These are phyloP conservation scores for Epithemia pelagica DNA, from an alignment of 108 stramenopile species.

Conservation along the genomic window DNA sequence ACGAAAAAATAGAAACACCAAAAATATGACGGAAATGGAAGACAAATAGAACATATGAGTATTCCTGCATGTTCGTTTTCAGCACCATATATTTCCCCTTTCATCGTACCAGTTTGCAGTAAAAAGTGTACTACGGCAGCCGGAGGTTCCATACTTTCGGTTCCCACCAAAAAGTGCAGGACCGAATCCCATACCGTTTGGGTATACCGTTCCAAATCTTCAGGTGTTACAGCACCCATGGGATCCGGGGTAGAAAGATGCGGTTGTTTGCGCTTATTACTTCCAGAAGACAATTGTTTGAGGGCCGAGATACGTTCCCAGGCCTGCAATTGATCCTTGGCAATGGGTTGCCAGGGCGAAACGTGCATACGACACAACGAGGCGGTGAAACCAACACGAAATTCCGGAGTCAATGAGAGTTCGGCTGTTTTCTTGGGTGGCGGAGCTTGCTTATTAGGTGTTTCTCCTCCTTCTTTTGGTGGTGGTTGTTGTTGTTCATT, in stretches of 20 bases:
- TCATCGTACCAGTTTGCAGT: constrained; percentile 64
- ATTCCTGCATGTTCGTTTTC: too few species aligned
- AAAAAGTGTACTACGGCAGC: constrained; percentile 62
- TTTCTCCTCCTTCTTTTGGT: not conserved
- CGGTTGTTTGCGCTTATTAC: constrained; percentile 20
- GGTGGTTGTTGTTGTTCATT: not conserved
- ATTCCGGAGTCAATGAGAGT: constrained; percentile 30
- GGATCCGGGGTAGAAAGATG: constrained; percentile 11
- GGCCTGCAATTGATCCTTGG: constrained; percentile 17
- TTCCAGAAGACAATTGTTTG: not conserved
- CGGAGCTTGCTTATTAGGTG: not conserved
- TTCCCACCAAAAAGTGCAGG: constrained; percentile 77
- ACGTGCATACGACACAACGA: constrained; percentile 34
- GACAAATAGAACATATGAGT: too few species aligned
- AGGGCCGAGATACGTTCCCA: constrained; percentile 10
- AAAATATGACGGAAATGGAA: too few species aligned
- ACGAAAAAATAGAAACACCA: too few species aligned
- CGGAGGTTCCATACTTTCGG: constrained; percentile 50
- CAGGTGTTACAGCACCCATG: constrained; percentile 22
- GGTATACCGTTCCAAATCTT: constrained; percentile 71
- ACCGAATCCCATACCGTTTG: constrained; percentile 80
- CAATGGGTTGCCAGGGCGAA: constrained; percentile 38
- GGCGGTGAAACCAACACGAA: constrained; percentile 27
- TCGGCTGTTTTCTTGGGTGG: not conserved
- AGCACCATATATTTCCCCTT: too few species aligned